Base-by-base conservation (phyloP, 345 rosid species). In the Dimocarpus longan region DNA sequence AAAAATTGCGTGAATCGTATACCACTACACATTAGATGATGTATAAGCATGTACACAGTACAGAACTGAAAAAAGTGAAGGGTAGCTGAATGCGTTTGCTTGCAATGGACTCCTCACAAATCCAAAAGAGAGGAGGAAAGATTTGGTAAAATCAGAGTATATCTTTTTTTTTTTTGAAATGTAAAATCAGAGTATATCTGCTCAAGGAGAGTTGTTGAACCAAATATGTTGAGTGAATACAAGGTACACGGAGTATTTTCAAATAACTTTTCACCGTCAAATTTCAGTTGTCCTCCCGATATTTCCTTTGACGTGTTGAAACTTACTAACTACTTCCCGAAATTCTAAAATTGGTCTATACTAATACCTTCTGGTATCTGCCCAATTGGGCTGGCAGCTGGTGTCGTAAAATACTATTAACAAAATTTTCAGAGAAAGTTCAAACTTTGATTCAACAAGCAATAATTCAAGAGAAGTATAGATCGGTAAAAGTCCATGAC, bases 291-390 rank as follows among this genome's bases (percentile, higher is more conserved):
- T 68, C 74, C 57, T 68, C 56, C 74, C 74, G n/a, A 65, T 48
- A 68, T 57, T 12, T 68, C 54, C 22, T 75, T 76, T 73, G 78
- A 63, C 81, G 80, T 76, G 81, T 65, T 76, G 68, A 76, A 66
- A 71, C 40, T 62, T 28, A 54, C 40, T 44, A 46, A 65, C 70
- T 18, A 39, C 43, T 13, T 2, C 79, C 46, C 15, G 37, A 19
- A 76, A 19, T 65, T 50, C 46, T 10, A 15, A n/a, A 65, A 19
- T 44, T 19, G 48, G 63, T 24, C 43, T 21, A 16, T 43, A 52
- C 8, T 26, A 46, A 26, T 64, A 74, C n/a, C 62, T 65, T 2
- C 39, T 10, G 70, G 44, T 10, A 28, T 26, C n/a, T 50, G 19
- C 56, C 56, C 5, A 13, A 50, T 13, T 16, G 19, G 16, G 13